These are phyloP conservation scores for Meyerozyma carpophila DNA, from an alignment of 1,139 yeast species.

Conservation along the genomic window DNA sequence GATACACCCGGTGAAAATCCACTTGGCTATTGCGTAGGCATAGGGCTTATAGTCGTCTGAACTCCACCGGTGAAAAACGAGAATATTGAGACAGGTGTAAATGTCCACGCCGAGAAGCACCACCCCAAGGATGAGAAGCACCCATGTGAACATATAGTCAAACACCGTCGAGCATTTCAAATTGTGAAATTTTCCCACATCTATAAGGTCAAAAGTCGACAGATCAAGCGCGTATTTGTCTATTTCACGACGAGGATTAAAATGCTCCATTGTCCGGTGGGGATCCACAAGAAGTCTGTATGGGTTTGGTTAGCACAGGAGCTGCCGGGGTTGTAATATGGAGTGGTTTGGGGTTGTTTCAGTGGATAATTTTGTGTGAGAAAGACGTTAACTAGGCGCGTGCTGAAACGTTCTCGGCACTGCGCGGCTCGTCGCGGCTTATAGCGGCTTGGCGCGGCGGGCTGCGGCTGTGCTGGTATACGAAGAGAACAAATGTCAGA, in stretches of 20 bases:
- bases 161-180: slow-evolving; percentile 46
- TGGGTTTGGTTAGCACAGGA: background rate
- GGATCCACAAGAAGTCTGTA: no score
- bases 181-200: slow-evolving; percentile 48
- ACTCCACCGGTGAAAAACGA: slow-evolving; percentile 77
- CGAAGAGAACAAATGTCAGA: background rate
- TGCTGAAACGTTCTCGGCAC: background rate
- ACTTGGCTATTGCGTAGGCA: slow-evolving; percentile 56
- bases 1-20: slow-evolving; percentile 84
- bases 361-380: background rate
- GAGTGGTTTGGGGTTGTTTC: background rate
- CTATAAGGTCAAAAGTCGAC: slow-evolving; percentile 39
- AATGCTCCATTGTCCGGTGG: slow-evolving; percentile 3
- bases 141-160: slow-evolving; percentile 49
- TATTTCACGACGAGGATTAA: slow-evolving; percentile 15
- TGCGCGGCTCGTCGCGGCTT: background rate
- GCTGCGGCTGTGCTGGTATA: background rate
- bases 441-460: no score
- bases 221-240: slow-evolving; percentile 31
- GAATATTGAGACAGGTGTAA: slow-evolving; percentile 70
- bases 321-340: background rate
- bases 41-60: slow-evolving; percentile 50
- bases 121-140: slow-evolving; percentile 46
- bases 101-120: slow-evolving; percentile 68
- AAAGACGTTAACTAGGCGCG: background rate